These are phyloP conservation scores for Cephalotrichum gorgonifer DNA, from an alignment of 2,329 filamentous ascomycete species.

Conservation along the genomic window DNA sequence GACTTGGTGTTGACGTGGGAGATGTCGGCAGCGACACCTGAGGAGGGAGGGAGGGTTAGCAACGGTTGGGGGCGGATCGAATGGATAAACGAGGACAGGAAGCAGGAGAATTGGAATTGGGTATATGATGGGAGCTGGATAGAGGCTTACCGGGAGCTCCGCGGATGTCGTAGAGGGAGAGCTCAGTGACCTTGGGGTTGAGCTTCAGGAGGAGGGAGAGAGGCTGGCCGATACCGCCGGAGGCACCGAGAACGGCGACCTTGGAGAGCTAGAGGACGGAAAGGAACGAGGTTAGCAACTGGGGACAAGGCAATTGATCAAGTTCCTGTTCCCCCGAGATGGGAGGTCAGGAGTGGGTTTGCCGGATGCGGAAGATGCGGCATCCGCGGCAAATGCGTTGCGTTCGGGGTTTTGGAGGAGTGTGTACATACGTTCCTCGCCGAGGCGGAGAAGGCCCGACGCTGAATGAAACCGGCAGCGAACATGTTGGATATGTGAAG, in stretches of 20 bases:
- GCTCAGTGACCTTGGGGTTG: constrained; percentile 86
- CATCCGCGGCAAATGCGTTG: constrained; percentile 6
- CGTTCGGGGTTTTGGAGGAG: no score
- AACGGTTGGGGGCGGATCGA: no score
- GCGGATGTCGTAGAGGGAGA: constrained; percentile 96
- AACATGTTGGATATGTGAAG: constrained; percentile 53
- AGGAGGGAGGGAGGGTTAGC: no score
- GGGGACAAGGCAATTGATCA: not conserved
- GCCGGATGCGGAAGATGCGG: constrained; percentile 4
- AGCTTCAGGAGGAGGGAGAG: constrained; percentile 97
- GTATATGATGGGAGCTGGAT: no score
- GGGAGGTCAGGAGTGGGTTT: not conserved
- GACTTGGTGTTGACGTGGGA: constrained; percentile 99
- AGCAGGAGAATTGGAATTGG: no score
- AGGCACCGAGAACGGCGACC: constrained; percentile 93
- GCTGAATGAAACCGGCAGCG: constrained; percentile 58
- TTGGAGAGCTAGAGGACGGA: constrained; percentile 79
- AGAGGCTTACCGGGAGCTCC: constrained; percentile 75
- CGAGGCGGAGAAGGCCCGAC: constrained; percentile 72
- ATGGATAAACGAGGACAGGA: not conserved
- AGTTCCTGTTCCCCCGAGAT: not conserved
- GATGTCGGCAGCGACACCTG: constrained; percentile 96
- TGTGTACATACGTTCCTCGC: constrained; percentile 56
- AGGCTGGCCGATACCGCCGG: constrained; percentile 96
- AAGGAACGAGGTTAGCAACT: not conserved